Percentiles rank a stretch among this genome's conserved stretches.
Conservation (phyloP, 352 stramenopile species). For the Phytophthora multivora region DNA sequence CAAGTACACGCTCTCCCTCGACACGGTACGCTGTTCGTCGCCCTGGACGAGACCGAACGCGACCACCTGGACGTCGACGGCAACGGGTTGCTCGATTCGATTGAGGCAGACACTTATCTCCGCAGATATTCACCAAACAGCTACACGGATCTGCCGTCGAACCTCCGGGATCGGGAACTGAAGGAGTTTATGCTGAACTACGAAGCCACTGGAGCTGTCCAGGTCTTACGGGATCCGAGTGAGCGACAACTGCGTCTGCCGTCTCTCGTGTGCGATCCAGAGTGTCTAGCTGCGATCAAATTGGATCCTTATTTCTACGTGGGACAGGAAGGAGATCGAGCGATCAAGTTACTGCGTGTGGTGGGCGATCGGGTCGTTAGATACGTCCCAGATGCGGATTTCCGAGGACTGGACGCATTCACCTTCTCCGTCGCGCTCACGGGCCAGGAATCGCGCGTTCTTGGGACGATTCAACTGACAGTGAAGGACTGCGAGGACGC, state of each 20-base stretch:
- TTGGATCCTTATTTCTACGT: slow-evolving; percentile 68
- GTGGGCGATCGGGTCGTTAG: slow-evolving; percentile 49
- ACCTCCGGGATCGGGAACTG: slow-evolving; percentile 47
- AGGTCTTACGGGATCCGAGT: slow-evolving; percentile 54
- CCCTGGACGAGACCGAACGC: slow-evolving; percentile 54
- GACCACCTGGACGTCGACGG: slow-evolving; percentile 70
- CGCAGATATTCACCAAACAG: slow-evolving; percentile 48
- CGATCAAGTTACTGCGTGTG: slow-evolving; percentile 49
- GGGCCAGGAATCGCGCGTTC: slow-evolving; percentile 43
- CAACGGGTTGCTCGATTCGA: slow-evolving; percentile 59
- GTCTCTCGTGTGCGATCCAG: slow-evolving; percentile 49
- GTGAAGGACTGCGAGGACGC: slow-evolving; percentile 61
- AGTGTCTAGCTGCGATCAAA: slow-evolving; percentile 46
- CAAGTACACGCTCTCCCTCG: slow-evolving; percentile 68
- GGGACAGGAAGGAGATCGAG: slow-evolving; percentile 51
- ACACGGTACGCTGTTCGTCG: slow-evolving; percentile 68
- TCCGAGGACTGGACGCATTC: slow-evolving; percentile 57
- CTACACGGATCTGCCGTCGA: slow-evolving; percentile 47
- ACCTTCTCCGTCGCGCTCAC: slow-evolving; percentile 63
- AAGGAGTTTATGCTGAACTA: slow-evolving; percentile 58
- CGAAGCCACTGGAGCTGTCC: slow-evolving; percentile 44
- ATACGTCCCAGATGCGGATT: slow-evolving; percentile 60
- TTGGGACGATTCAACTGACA: slow-evolving; percentile 60
- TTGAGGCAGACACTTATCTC: slow-evolving; percentile 61
- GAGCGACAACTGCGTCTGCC: slow-evolving; percentile 59